These are phyloP conservation scores for Saccharata proteae DNA, from an alignment of 2,329 filamentous ascomycete species.

Conservation along the genomic window DNA sequence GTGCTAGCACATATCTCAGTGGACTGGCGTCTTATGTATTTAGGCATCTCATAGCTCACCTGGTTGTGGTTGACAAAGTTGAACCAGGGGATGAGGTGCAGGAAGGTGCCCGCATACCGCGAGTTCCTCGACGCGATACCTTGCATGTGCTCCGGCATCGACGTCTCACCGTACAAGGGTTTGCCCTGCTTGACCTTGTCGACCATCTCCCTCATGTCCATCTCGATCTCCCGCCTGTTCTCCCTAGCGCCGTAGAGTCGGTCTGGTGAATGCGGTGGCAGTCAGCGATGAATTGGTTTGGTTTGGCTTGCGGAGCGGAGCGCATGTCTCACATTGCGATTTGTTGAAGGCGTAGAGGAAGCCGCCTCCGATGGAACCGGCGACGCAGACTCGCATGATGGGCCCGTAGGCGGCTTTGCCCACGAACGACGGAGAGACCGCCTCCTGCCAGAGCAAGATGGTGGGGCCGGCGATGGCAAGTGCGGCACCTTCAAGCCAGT, in stretches of 20 bases:
- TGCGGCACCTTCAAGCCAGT: conserved; percentile 61
- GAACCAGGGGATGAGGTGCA: conserved; percentile 85
- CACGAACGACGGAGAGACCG: conserved; percentile 71
- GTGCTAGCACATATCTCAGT: conserved; percentile 45
- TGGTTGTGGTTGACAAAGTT: conserved; percentile 94
- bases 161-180: conserved; percentile 73
- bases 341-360: conserved; percentile 78
- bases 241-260: conserved; percentile 94
- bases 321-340: conserved; percentile 57
- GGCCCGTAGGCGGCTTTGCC: conserved; percentile 71
- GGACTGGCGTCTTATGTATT: background rate
- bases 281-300: conserved; percentile 16
- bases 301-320: conserved; percentile 37
- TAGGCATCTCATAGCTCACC: conserved; percentile 26
- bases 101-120: conserved; percentile 74
- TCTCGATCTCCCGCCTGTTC: conserved; percentile 79
- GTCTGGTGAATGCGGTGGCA: too few species aligned
- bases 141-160: conserved; percentile 78
- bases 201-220: conserved; percentile 99
- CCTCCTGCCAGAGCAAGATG: conserved; percentile 69
- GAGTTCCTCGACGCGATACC: conserved; percentile 88
- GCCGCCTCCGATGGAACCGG: conserved; percentile 62
- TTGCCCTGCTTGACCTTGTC: conserved; percentile 86
- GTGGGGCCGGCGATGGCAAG: conserved; percentile 62
- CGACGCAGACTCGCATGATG: conserved; percentile 66